Conservation (phyloP, 2,329 filamentous ascomycete genomes). For the Colletotrichum sidae region DNA sequence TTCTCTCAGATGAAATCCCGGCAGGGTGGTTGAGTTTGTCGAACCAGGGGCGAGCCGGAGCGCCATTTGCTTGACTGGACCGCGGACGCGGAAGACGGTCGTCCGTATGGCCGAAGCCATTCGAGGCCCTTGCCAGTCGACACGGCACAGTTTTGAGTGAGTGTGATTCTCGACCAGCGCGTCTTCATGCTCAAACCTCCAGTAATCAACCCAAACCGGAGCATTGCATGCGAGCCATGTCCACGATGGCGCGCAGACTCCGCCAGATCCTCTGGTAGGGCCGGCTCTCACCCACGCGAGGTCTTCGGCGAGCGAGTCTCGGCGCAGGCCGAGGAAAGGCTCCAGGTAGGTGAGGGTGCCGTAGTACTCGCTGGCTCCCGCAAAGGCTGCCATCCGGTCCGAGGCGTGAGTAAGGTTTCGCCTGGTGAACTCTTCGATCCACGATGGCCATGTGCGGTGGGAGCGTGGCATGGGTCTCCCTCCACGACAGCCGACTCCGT, state of each 20-base stretch:
- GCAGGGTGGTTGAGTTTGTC: not conserved
- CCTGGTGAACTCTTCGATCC: slow-evolving; percentile 8
- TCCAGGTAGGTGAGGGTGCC: not conserved
- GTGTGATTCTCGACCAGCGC: not conserved
- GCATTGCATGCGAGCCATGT: slow-evolving; percentile 22
- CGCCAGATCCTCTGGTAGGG: not conserved
- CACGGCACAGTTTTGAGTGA: no score
- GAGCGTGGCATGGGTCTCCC: no score
- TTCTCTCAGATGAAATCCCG: not conserved
- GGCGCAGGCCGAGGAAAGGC: not conserved
- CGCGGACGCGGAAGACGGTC: not conserved
- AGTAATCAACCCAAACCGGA: not conserved
- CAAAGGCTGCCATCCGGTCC: slow-evolving; percentile 13
- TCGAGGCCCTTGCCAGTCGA: slow-evolving; percentile 11
- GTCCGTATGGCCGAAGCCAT: slow-evolving; percentile 6
- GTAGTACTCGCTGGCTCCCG: not conserved
- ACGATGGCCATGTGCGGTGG: not conserved
- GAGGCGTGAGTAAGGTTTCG: slow-evolving; percentile 8
- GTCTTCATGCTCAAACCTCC: not conserved
- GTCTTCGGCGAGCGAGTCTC: not conserved
- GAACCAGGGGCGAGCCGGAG: not conserved
- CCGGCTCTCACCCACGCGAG: slow-evolving; percentile 8
- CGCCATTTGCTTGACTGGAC: not conserved
- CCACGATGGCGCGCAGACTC: not conserved
- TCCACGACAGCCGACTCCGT: not conserved